Conservation (phyloP, 2,329 filamentous ascomycete genomes). For the Cytospora mali region DNA sequence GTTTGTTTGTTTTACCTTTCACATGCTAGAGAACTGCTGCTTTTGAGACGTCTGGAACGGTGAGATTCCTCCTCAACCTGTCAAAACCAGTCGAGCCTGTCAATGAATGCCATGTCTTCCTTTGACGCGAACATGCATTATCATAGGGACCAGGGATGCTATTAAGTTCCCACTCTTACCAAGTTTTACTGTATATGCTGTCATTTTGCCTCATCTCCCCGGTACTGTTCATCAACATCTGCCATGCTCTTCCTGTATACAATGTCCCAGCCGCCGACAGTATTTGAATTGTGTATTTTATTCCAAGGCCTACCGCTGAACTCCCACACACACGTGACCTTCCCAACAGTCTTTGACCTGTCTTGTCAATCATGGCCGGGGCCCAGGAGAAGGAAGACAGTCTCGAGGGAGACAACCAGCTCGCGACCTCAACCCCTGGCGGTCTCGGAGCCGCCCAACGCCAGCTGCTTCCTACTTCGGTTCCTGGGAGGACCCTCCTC, state of each 20-base stretch:
- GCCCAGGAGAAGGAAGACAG: neutral
- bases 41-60: neutral
- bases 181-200: neutral
- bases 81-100: neutral
- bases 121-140: neutral
- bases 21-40: neutral
- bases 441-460: conserved; percentile 10
- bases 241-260: neutral
- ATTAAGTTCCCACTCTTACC: neutral
- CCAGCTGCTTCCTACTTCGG: conserved; percentile 20
- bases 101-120: neutral
- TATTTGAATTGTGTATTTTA: neutral
- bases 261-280: neutral
- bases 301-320: neutral
- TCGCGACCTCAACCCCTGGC: neutral
- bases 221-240: neutral
- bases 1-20: neutral
- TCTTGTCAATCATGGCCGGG: neutral
- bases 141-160: neutral
- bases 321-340: neutral
- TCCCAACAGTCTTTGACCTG: neutral
- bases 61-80: neutral
- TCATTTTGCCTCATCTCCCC: neutral
- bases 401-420: neutral
- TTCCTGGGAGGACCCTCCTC: conserved; percentile 52